A percentile compares a stretch with the other conserved stretches of the same genome.
Conservation (phyloP, 345 rosid genomes). For the Linum tenue region DNA sequence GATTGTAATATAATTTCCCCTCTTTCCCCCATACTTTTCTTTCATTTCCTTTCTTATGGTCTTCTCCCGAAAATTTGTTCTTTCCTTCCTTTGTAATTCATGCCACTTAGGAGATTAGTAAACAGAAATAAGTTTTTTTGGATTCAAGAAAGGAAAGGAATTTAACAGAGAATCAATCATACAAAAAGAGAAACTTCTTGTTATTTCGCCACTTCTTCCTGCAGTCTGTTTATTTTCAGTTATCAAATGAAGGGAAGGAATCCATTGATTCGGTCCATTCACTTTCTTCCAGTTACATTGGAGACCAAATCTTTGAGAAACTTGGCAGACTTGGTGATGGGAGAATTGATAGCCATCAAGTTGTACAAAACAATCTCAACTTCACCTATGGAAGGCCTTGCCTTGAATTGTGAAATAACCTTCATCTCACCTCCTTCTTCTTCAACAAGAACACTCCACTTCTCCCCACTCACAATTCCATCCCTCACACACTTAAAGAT, state of each 20-base stretch:
- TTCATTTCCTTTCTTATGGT: not conserved
- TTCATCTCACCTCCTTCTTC: constrained; percentile 43
- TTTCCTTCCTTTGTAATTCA: not conserved
- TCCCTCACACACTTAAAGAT: constrained; percentile 72
- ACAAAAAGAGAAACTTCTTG: too few relatives aligned
- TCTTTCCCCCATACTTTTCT: not conserved
- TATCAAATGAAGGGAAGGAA: too few relatives aligned
- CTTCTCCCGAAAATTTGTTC: constrained; percentile 2
- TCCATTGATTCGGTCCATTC: not conserved
- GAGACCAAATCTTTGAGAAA: constrained; percentile 59
- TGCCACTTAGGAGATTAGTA: not conserved
- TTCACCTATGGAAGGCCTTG: constrained; percentile 63
- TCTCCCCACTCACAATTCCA: constrained; percentile 74
- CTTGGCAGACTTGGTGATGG: constrained; percentile 78
- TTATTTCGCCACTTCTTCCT: too few relatives aligned
- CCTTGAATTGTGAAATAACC: constrained; percentile 60
- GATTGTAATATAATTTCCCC: not conserved
- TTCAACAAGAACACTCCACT: constrained; percentile 65
- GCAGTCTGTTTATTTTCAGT: too few relatives aligned
- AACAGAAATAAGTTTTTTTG: not conserved
- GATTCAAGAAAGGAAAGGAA: not conserved
- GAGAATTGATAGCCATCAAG: constrained; percentile 79
- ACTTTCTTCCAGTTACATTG: constrained; percentile 62
- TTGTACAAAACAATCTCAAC: constrained; percentile 73
- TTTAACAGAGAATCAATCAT: too few relatives aligned